These are phyloP conservation scores for Microbotryum intermedium DNA, from an alignment of 1,284 basidiomycete species.

Conservation along the genomic window DNA sequence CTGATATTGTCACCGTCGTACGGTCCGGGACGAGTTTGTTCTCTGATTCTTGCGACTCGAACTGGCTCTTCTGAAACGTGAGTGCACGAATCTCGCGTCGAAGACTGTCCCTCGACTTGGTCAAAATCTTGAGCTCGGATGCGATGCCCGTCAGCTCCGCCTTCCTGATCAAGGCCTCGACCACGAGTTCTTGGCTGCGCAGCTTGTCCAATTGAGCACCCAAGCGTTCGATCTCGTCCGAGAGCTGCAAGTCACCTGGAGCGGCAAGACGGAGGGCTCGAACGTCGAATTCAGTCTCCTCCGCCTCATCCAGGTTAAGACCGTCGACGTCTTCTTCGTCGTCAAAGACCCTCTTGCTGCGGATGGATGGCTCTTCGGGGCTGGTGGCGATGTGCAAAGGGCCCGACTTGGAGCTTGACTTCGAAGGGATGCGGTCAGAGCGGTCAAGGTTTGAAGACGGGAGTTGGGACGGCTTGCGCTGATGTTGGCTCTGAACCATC, in stretches of 20 bases:
- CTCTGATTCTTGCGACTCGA: slow-evolving; percentile 78
- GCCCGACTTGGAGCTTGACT: not conserved
- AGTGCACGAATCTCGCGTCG: slow-evolving; percentile 72
- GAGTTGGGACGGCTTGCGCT: too few species aligned
- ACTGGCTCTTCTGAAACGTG: slow-evolving; percentile 79
- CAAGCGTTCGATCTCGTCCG: slow-evolving; percentile 68
- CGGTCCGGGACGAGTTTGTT: slow-evolving; percentile 70
- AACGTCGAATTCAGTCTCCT: slow-evolving; percentile 16
- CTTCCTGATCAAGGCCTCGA: slow-evolving; percentile 79
- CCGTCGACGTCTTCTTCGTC: slow-evolving; percentile 32
- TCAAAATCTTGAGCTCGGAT: slow-evolving; percentile 71
- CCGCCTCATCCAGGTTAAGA: slow-evolving; percentile 1
- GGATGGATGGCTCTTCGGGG: not conserved
- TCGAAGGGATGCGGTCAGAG: not conserved
- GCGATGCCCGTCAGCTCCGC: slow-evolving; percentile 86
- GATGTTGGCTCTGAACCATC: too few species aligned
- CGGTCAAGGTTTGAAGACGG: too few species aligned
- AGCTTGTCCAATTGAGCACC: slow-evolving; percentile 64
- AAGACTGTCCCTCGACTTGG: slow-evolving; percentile 69
- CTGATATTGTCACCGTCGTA: slow-evolving; percentile 68
- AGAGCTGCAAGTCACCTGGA: slow-evolving; percentile 76
- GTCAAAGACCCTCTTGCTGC: slow-evolving; percentile 37
- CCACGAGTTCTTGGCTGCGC: slow-evolving; percentile 67
- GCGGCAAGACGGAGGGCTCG: slow-evolving; percentile 61
- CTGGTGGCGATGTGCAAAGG: not conserved